Conservation (phyloP, 2,329 filamentous ascomycete species). For the Akanthomyces lecanii region DNA sequence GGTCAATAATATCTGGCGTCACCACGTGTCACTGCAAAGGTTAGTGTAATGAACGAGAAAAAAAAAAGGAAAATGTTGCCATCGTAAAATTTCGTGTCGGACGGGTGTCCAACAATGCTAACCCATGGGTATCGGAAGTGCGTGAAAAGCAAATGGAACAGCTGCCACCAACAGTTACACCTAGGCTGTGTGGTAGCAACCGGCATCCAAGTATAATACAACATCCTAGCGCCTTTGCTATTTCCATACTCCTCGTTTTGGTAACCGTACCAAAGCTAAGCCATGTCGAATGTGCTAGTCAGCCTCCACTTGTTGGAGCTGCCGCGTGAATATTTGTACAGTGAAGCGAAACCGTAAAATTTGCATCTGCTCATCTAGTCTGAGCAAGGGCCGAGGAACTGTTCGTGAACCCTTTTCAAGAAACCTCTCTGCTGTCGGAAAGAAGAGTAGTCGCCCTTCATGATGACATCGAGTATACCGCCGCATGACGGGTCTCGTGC, state of each 20-base stretch:
- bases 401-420: constrained; percentile 50
- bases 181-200: neutral
- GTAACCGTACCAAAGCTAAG: neutral
- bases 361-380: constrained; percentile 22
- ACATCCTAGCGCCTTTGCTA: constrained; percentile 7
- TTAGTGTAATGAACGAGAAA: constrained; percentile 25
- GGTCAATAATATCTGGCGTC: constrained; percentile 12
- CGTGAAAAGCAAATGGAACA: neutral
- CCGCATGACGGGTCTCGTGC: constrained; percentile 28
- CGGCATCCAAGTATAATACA: neutral
- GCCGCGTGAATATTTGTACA: constrained; percentile 6
- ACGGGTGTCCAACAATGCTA: constrained; percentile 13
- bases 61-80: neutral
- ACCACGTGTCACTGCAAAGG: constrained; percentile 27
- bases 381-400: constrained; percentile 32
- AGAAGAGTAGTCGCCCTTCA: constrained; percentile 74
- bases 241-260: constrained; percentile 2
- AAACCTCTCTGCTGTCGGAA: constrained; percentile 67
- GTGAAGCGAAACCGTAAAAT: neutral
- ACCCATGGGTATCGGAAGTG: constrained; percentile 15
- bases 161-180: neutral
- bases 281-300: constrained; percentile 2
- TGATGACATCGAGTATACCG: constrained; percentile 62
- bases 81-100: constrained; percentile 11
- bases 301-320: neutral